Evolutionary conservation across 1,284 basidiomycete genomes (phyloP).

Genomic region (Leccinum solheimii): DNA sequence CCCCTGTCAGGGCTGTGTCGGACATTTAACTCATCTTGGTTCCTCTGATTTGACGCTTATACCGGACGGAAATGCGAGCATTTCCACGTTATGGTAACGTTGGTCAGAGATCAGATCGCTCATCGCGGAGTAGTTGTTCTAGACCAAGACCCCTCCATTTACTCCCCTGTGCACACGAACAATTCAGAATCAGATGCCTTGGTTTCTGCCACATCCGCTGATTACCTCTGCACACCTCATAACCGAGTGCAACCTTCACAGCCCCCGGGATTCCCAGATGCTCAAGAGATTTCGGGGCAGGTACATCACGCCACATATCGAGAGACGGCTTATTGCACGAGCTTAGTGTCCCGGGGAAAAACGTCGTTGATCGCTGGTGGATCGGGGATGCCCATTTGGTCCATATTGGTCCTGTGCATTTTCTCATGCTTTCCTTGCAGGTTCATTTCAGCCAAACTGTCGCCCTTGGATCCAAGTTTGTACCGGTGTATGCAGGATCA

Average conservation of each 20-base stretch:
- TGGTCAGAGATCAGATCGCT: neutral
- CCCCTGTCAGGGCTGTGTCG: slow-evolving; percentile 14
- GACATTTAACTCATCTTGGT: slow-evolving; percentile 1
- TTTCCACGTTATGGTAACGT: slow-evolving; percentile 2
- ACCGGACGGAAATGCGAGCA: neutral
- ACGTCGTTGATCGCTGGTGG: slow-evolving; percentile 2
- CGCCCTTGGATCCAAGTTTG: slow-evolving; percentile 2
- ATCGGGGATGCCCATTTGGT: slow-evolving; percentile 12
- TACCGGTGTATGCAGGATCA: slow-evolving; percentile 2
- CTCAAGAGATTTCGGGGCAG: slow-evolving; percentile 13
- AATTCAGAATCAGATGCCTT: slow-evolving; percentile 4
- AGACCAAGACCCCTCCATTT: slow-evolving; percentile 1
- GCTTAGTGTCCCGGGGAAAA: slow-evolving; percentile 6
- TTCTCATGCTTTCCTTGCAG: slow-evolving; percentile 18
- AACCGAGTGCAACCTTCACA: slow-evolving; percentile 2
- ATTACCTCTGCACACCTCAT: neutral
- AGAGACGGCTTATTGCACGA: slow-evolving; percentile 16
- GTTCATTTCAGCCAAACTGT: slow-evolving; percentile 3
- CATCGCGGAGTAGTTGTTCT: slow-evolving; percentile 12
- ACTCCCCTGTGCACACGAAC: neutral
- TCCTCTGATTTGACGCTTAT: neutral
- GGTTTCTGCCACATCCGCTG: slow-evolving; percentile 1
- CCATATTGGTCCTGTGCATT: slow-evolving; percentile 16
- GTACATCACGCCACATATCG: slow-evolving; percentile 9
- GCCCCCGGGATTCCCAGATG: slow-evolving; percentile 10